Conservation (phyloP, 2,329 filamentous ascomycete genomes). For the Blastomyces percursus region DNA sequence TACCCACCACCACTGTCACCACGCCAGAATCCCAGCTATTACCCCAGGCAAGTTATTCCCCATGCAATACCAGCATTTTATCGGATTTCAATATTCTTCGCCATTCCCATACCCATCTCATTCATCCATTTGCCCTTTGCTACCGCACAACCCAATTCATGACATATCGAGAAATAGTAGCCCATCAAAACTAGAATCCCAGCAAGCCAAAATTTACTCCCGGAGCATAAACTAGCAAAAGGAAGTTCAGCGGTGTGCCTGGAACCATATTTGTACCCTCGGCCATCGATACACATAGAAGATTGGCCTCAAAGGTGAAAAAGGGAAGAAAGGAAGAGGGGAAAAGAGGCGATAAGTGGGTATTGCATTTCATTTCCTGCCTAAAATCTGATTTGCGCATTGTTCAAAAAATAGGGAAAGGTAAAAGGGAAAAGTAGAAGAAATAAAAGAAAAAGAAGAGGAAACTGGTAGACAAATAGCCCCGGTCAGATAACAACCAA, state of each 20-base stretch:
- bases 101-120: not conserved
- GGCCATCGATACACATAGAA: not conserved
- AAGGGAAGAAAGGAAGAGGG: no score
- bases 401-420: conserved; percentile 2
- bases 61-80: no score
- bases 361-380: conserved; percentile 1
- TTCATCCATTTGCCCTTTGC: not conserved
- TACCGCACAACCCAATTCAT: not conserved
- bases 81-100: no score
- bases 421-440: not conserved
- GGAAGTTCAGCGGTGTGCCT: not conserved
- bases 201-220: no score
- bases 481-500: not conserved
- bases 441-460: not conserved
- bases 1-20: no score
- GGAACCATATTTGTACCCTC: not conserved
- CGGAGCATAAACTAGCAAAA: no score
- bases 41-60: no score
- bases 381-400: not conserved
- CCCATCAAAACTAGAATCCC: no score
- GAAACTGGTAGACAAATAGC: not conserved
- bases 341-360: not conserved
- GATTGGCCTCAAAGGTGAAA: no score
- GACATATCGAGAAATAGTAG: no score
- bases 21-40: no score